Evolutionary conservation across 2,329 filamentous ascomycete species (phyloP).

Genomic region (Fusarium succisae): DNA sequence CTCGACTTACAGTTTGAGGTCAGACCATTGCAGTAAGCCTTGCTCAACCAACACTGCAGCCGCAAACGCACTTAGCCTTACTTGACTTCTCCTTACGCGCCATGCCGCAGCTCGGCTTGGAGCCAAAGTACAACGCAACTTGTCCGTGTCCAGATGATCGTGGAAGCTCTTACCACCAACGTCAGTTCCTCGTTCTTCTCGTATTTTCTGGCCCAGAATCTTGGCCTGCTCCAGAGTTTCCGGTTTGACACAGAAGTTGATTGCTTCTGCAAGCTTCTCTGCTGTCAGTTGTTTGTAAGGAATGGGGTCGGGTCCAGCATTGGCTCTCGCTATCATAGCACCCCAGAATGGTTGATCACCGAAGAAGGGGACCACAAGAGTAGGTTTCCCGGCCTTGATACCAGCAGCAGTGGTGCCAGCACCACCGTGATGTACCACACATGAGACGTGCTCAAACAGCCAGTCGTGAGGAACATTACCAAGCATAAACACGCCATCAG

Average conservation of each 20-base stretch:
- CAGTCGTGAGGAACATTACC: constrained; percentile 90
- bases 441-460: constrained; percentile 83
- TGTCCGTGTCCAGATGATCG: constrained; percentile 71
- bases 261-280: constrained; percentile 72
- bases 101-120: constrained; percentile 77
- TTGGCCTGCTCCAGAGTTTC: constrained; percentile 65
- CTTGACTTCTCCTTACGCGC: constrained; percentile 74
- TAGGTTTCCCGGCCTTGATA: constrained; percentile 82
- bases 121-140: constrained; percentile 74
- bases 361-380: constrained; percentile 87
- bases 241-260: constrained; percentile 67
- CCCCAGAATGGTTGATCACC: constrained; percentile 89
- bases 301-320: constrained; percentile 76
- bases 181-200: constrained; percentile 71
- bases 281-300: constrained; percentile 74
- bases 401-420: constrained; percentile 89
- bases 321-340: constrained; percentile 75
- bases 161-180: constrained; percentile 75
- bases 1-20: constrained; percentile 73
- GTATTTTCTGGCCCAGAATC: constrained; percentile 71
- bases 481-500: constrained; percentile 82
- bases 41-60: constrained; percentile 74
- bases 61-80: constrained; percentile 76
- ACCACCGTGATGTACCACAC: constrained; percentile 87
- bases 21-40: constrained; percentile 71